Evolutionary conservation across 768 basidiomycete genomes (phyloP), one percentile per base, ranked within the genome.

Genomic region (Guyanaporus albipodus): DNA sequence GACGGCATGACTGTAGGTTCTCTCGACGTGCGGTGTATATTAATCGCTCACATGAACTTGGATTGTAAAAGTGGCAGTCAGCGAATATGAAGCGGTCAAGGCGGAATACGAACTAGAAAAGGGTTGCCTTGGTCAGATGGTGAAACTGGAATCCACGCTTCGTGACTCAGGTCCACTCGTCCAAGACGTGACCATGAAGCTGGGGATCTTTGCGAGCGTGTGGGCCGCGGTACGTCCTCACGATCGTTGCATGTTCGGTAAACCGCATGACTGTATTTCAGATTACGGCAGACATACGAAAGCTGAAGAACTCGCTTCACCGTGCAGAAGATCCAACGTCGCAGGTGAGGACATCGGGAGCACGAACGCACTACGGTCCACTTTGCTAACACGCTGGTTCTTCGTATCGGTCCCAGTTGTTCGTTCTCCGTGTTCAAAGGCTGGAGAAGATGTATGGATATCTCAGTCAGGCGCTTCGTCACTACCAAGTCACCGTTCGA

Each of bases 401-500:
- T 21, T 29, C 21, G 24, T 11, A 23, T 37, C 24, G 3, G 21
- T n/a, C n/a, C 3, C 7, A 56, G 58, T 21, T 59, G 14, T 60
- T 59, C 36, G 17, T 36, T 37, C 31, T 28, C 11, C 58, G 58
- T 12, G 38, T 59, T 28, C 36, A 46, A 18, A 41, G 34, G 29
- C 33, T 59, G 22, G 58, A 59, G 39, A 41, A 1, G 4, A 40
- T 59, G 54, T 59, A 59, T 4, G 48, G 48, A 18, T 58, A 50
- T 33, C 59, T 60, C 8, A 54, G 56, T 21, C 52, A 36, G 23
- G 58, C 59, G 6, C 58, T 60, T 33, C 55, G 52, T 24, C 42
- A 51, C 26, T 61, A 60, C 32, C 58, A 60, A 19, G 44, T 51
- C 43, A 59, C 44, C 6, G 57, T 59, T 33, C 50, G 2, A 9